Percentiles rank a stretch among this genome's conserved stretches.
These are phyloP conservation scores for Aureobasidium sp. DNA, from an alignment of 2,329 filamentous ascomycete species.

Conservation along the genomic window DNA sequence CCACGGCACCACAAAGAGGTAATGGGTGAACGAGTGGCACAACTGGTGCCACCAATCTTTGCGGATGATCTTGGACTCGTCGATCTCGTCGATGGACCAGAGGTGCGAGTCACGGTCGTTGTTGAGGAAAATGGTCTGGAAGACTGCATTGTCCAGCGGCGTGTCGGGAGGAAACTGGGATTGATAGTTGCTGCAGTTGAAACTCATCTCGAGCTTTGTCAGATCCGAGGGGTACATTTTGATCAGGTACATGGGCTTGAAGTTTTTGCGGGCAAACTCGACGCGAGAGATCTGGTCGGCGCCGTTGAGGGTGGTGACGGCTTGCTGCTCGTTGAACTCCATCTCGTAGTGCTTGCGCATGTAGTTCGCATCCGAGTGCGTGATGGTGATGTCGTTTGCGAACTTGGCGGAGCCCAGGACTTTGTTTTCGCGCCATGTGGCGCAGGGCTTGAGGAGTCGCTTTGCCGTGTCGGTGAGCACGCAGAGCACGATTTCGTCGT, in stretches of 20 bases:
- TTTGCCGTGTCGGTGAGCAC: constrained; percentile 52
- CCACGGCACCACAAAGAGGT: constrained; percentile 59
- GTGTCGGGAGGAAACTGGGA: constrained; percentile 56
- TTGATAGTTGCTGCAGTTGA: constrained; percentile 59
- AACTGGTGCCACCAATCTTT: constrained; percentile 64
- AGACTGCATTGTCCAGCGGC: constrained; percentile 56
- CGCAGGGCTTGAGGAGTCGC: constrained; percentile 51
- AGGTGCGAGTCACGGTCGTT: constrained; percentile 47
- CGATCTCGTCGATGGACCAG: constrained; percentile 55
- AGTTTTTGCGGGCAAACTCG: constrained; percentile 44
- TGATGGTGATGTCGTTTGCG: constrained; percentile 64
- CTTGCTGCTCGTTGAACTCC: constrained; percentile 45
- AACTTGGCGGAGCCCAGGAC: constrained; percentile 66
- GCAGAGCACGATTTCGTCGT: constrained; percentile 61
- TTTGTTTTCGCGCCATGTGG: constrained; percentile 55
- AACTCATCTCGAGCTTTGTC: constrained; percentile 55
- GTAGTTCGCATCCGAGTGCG: constrained; percentile 58
- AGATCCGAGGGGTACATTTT: constrained; percentile 52
- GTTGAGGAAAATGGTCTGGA: constrained; percentile 63
- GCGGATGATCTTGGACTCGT: constrained; percentile 53
- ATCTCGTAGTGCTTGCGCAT: constrained; percentile 64
- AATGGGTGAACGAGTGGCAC: constrained; percentile 57
- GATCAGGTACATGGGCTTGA: constrained; percentile 60
- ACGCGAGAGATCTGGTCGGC: constrained; percentile 37
- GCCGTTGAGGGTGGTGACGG: constrained; percentile 35